Evolutionary conservation across 345 rosid species (phyloP), one percentile per base, ranked within the genome.

Genomic region (Pseudoturritis turrita): DNA sequence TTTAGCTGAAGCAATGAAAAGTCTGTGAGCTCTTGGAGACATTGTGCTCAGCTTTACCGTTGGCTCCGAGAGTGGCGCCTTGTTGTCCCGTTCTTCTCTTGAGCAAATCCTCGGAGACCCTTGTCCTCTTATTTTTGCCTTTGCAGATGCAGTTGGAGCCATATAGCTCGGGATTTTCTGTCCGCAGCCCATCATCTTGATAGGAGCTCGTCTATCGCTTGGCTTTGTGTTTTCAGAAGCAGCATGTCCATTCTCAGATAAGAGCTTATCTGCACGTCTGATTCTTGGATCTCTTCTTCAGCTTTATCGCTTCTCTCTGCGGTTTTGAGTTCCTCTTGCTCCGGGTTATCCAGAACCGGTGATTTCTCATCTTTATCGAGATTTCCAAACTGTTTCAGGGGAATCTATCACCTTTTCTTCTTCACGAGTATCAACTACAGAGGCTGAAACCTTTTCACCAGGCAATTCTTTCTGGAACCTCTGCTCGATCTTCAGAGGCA

Each of bases 141-240:
- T 92, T 31, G 87, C 89, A 74, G 96, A 89, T 80, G 82, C 85
- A 71, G 96, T 92, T 49, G 95, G 89, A 46, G 90, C 91, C 98
- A 88, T 92, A 65, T 89, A 92, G 80, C 96, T 85, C 10, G 95
- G 96, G 53, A 84, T 73, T 67, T 82, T 89, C 10, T 83, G 53
- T 14, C 81, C 72, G 55, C 79, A 76, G 60, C 49, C 74, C 91
- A 49, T 83, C 81, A 21, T 87, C 88, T 71, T 80, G 81, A 67
- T 67, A 73, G 96, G 88, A 49, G 85, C 81, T 80, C 95, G 82
- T 81, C 96, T 85, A 43, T 83, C 80, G 52, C 79, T 84, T 45
- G 64, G 59, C 56, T 87, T 83, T 65, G 47, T 76, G 79, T 74
- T 75, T 60, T 87, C 87, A 6, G 71, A 45, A 6, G 36, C 79